Base-by-base conservation (phyloP, 768 basidiomycete species). In the Chlorophyllum brunneum region DNA sequence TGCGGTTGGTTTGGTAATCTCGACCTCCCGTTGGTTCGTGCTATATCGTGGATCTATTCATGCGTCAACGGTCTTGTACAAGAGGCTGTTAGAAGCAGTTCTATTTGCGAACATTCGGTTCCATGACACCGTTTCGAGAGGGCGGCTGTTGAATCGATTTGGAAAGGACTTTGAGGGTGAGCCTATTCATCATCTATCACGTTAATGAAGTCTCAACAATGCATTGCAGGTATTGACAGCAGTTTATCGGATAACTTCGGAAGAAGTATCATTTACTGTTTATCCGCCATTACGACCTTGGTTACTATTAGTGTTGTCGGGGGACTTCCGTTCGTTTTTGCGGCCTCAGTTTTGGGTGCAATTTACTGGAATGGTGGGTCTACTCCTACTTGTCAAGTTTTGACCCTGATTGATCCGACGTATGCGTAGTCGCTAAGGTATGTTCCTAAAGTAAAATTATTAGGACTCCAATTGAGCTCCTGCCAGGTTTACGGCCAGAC, bases 21-120 rank as follows among this genome's bases (percentile, higher is more conserved):
- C 75, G 1, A 88, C 85, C 4, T 50, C 79, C 48, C 75, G 85
- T 22, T 89, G 80, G 74, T 80, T 88, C 48, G 72, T 91, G 3
- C 79, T 93, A 15, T 95, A 94, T 65, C 70, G 68, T 18, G 93
- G 93, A 11, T 87, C 88, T n/a, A 85, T 95, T 55, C 80, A 79
- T 51, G 91, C 92, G 2, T 92, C 90, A 1, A 77, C 73, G 2
- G 79, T 86, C 15, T 73, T 95, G 11, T 92, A 95, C 68, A 74
- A 88, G 63, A 71, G 74, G 30, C 75, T 95, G 33, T 70, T 95
- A 23, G 87, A 95, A 61, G 67, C 83, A 0, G 85, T 95, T 2
- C 71, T 97, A 1, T 94, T 94, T 61, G 90, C 93, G 6, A 82
- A 91, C 40, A 85, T 95, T 51, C 81, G 93, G 36, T 95, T 97